Evolutionary conservation across 208 protist species (phyloP), one percentile per base, ranked within the genome.

Genomic region (Trypanosoma vivax): DNA sequence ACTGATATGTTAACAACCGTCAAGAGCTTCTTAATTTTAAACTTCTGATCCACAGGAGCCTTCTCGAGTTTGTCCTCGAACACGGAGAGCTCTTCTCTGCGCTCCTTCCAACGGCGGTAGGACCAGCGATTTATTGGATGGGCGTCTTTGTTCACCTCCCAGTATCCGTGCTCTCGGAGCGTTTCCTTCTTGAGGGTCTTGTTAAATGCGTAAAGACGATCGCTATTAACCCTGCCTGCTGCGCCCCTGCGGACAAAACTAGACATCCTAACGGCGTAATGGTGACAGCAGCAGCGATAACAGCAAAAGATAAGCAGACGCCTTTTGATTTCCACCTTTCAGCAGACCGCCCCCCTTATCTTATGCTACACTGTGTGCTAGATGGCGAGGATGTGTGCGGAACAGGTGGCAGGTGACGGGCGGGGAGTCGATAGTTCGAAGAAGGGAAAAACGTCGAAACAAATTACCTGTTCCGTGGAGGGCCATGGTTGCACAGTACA

Each of bases 21-120:
- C 47, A 90, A 66, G 0, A 90, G 60, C 50, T 90, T 90, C 45
- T 90, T 90, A 43, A 91, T 73, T 54, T 91, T 88, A 53, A 88
- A 88, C 60, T 91, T 87, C 47, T 91, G 79, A 58, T 91, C 83
- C 0, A 87, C 70, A 3, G 83, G 83, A 10, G 88, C 77, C 18
- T 80, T 75, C 25, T 73, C 71, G 40, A 91, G 62, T 38, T 85
- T 91, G 21, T 88, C 72, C 51, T 87, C 71, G 55, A 91, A 91
- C 51, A 91, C 71, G 21, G 73, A 78, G n/a, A 87, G 19, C 48
- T 87, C 77, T 39, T 88, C 83, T 11, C 83, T 78, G 23, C 76
- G 69, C 33, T 83, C 62, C 38, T 78, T 76, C 79, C 83, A 91
- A 6, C 79, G 70, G 19, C 75, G 76, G 48, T 86, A 91, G 5